Conservation (phyloP, 2,329 filamentous ascomycete species). For the Berkeleyomyces rouxiae region DNA sequence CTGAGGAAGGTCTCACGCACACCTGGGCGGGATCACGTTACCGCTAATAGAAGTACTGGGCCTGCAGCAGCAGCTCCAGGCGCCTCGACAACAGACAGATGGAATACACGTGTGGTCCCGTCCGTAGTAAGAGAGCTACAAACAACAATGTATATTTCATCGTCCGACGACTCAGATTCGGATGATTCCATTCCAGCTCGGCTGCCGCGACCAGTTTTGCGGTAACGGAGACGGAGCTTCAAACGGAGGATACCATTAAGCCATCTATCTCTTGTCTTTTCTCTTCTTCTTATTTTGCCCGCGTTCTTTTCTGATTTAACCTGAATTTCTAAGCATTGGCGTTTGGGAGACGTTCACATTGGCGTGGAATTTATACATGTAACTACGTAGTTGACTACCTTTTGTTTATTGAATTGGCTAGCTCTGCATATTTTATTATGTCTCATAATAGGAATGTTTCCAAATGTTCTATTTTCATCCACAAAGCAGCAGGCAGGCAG, state of each 20-base stretch:
- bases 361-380: not conserved
- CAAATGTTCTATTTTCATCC: not conserved
- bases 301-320: not conserved
- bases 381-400: not conserved
- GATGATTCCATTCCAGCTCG: slow-evolving; percentile 18
- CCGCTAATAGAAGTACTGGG: not conserved
- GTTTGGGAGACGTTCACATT: not conserved
- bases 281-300: not conserved
- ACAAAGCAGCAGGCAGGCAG: not conserved
- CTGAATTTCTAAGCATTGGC: not conserved
- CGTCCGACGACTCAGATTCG: slow-evolving; percentile 17
- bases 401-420: no score
- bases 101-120: not conserved
- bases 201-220: slow-evolving; percentile 5
- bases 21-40: not conserved
- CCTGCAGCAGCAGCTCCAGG: slow-evolving; percentile 23
- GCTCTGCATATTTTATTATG: not conserved
- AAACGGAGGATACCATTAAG: not conserved
- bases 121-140: not conserved
- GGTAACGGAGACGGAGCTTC: not conserved
- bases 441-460: not conserved
- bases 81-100: not conserved
- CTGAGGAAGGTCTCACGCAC: slow-evolving; percentile 21
- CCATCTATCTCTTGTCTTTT: not conserved
- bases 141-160: slow-evolving; percentile 8